phyloP scores from a whole-genome alignment of 495 filamentous ascomycete genomes.

The Tuber melanosporum region DNA sequence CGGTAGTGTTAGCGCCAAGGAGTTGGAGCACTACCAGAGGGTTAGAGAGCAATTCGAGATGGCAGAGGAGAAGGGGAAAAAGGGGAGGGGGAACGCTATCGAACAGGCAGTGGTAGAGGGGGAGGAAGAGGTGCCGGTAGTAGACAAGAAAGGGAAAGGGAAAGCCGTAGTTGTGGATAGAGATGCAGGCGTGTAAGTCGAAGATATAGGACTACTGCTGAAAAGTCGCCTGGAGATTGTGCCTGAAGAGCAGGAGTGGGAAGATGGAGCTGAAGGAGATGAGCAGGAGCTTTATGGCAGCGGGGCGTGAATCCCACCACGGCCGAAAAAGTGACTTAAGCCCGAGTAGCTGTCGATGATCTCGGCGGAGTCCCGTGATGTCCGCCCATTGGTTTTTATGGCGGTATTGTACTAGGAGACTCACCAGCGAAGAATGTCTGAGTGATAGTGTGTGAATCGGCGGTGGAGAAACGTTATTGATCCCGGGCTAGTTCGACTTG shows the following conservation, averaged over 20 bases:
- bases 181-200: constrained; percentile 13
- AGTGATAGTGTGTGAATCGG: not conserved
- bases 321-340: not conserved
- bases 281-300: constrained; percentile 43
- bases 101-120: constrained; percentile 43
- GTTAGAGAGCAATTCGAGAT: constrained; percentile 78
- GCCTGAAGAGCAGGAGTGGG: constrained; percentile 33
- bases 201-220: constrained; percentile 15
- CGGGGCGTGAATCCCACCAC: constrained; percentile 13
- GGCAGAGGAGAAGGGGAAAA: constrained; percentile 41
- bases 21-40: constrained; percentile 82
- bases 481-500: not conserved
- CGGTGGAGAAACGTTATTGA: not conserved
- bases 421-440: not conserved
- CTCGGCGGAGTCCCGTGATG: not conserved
- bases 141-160: constrained; percentile 49
- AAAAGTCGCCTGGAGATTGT: constrained; percentile 19
- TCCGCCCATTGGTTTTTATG: not conserved
- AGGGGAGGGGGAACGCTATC: constrained; percentile 50
- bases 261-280: constrained; percentile 39
- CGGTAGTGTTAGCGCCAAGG: constrained; percentile 84
- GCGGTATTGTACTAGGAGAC: not conserved
- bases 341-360: not conserved
- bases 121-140: constrained; percentile 21
- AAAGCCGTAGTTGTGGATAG: constrained; percentile 31